phyloP scores from a whole-genome alignment of 371 early-diverging fungal genomes.

The Phascolomyces articulosus region DNA sequence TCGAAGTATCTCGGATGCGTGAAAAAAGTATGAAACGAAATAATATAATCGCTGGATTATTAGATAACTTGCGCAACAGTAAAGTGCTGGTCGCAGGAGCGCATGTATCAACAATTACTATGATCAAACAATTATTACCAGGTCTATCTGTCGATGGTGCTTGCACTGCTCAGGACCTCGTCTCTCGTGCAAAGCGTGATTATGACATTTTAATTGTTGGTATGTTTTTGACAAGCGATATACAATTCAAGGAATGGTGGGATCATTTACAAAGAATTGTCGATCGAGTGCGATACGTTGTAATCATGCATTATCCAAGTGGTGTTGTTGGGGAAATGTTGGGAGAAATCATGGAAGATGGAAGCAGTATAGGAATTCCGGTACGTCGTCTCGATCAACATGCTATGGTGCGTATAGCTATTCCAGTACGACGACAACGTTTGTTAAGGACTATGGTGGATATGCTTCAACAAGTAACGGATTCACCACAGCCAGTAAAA shows the following conservation, averaged over 20 bases:
- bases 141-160: conserved; percentile 34
- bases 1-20: conserved; percentile 42
- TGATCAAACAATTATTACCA: conserved; percentile 33
- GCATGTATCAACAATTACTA: conserved; percentile 31
- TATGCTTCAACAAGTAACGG: too few species aligned
- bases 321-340: conserved; percentile 15
- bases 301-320: conserved; percentile 48
- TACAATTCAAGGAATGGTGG: conserved; percentile 11
- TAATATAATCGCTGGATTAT: conserved; percentile 10
- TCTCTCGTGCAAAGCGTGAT: neutral
- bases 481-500: conserved; percentile 3
- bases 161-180: conserved; percentile 20
- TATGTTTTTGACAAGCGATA: conserved; percentile 18
- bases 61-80: conserved; percentile 20
- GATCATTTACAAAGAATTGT: conserved; percentile 2
- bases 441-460: conserved; percentile 41
- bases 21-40: conserved; percentile 29
- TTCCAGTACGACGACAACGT: conserved; percentile 54
- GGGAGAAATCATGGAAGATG: conserved; percentile 7
- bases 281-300: conserved; percentile 21
- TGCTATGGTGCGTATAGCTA: conserved; percentile 50
- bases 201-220: conserved; percentile 47
- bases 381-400: conserved; percentile 15
- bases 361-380: conserved; percentile 12
- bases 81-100: conserved; percentile 38